Evolutionary conservation across 768 basidiomycete genomes (phyloP).

Genomic region (Lactarius akahatsu): DNA sequence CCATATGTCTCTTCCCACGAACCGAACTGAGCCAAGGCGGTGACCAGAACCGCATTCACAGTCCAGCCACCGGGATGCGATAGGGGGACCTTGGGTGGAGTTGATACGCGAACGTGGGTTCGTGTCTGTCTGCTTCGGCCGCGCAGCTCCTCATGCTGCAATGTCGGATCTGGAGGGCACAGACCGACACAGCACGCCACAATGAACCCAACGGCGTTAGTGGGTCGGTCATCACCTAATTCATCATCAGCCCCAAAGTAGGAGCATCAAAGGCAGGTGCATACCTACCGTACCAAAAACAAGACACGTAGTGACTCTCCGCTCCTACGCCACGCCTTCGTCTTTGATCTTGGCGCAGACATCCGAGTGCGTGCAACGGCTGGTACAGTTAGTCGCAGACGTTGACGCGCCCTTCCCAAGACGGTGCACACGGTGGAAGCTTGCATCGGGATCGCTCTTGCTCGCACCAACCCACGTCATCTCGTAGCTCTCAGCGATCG

Average conservation of each 20-base stretch:
- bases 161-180: background rate
- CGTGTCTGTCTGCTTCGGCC: background rate
- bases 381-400: background rate
- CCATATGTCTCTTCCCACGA: background rate
- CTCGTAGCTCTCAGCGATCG: conserved; percentile 15
- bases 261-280: background rate
- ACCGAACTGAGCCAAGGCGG: background rate
- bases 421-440: background rate
- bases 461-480: background rate
- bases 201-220: background rate
- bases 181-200: background rate
- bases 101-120: background rate
- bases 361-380: background rate
- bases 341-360: background rate
- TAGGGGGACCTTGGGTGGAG: background rate
- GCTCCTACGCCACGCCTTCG: background rate
- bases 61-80: background rate
- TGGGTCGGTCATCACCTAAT: background rate
- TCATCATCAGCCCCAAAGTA: background rate
- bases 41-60: background rate
- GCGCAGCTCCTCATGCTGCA: background rate
- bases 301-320: background rate
- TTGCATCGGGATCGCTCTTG: background rate
- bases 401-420: background rate
- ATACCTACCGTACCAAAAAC: background rate